phyloP scores from a whole-genome alignment of 257 asterid genomes.

The Avicennia marina region DNA sequence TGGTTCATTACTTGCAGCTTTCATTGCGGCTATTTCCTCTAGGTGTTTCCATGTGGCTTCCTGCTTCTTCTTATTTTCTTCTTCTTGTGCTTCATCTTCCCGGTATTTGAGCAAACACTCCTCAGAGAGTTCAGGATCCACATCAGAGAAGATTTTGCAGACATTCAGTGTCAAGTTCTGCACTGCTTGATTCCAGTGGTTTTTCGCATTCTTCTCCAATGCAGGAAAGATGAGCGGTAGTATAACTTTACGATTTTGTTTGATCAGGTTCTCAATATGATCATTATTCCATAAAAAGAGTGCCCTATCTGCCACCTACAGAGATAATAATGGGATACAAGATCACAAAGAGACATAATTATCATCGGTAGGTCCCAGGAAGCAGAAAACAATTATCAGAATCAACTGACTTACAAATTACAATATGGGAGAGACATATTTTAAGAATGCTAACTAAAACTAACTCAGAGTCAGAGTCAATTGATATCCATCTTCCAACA shows the following conservation, averaged over 20 bases:
- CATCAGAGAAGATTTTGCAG: constrained; percentile 56
- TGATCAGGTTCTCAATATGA: constrained; percentile 57
- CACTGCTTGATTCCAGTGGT: constrained; percentile 32
- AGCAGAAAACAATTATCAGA: background rate
- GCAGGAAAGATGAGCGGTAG: background rate
- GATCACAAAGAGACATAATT: background rate
- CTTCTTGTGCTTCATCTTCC: constrained; percentile 44
- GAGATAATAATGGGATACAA: constrained; percentile 12
- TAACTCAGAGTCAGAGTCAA: too few species aligned
- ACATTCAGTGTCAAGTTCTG: constrained; percentile 29
- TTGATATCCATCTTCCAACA: too few species aligned
- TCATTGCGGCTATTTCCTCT: constrained; percentile 47
- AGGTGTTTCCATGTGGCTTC: constrained; percentile 51
- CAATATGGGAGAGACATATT: background rate
- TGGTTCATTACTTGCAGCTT: constrained; percentile 35
- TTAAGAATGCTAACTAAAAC: background rate
- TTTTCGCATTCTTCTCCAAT: background rate
- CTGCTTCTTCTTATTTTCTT: constrained; percentile 32
- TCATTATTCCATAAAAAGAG: constrained; percentile 69
- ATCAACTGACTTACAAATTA: background rate
- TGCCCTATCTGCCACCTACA: constrained; percentile 70
- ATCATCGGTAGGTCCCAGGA: background rate
- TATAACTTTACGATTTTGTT: constrained; percentile 35
- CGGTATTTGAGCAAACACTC: constrained; percentile 48
- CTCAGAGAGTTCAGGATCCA: constrained; percentile 46